phyloP scores from a whole-genome alignment of 495 filamentous ascomycete genomes.

The Hyaloscypha hepaticicola region DNA sequence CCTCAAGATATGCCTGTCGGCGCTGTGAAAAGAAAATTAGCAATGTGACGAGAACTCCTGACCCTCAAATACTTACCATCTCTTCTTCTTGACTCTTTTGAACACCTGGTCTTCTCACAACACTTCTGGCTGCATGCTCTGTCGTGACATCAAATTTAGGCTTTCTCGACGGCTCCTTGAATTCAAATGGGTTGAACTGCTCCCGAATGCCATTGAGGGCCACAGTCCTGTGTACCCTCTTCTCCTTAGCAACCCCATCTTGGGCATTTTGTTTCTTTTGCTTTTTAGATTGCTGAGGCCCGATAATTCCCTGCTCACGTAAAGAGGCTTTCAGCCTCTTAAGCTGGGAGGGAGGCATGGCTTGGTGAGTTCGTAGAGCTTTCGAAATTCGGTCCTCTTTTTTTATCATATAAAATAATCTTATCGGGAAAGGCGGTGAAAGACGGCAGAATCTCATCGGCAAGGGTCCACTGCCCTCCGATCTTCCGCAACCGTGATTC shows the following conservation, averaged over 20 bases:
- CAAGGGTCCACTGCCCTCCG: not conserved
- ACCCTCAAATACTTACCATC: slow-evolving; percentile 53
- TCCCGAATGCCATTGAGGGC: slow-evolving; percentile 84
- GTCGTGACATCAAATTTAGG: slow-evolving; percentile 77
- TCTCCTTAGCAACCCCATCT: slow-evolving; percentile 56
- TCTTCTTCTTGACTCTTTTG: slow-evolving; percentile 87
- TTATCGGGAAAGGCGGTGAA: slow-evolving; percentile 14
- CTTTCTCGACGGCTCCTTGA: slow-evolving; percentile 66
- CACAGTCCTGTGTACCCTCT: slow-evolving; percentile 67
- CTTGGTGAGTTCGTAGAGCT: slow-evolving; percentile 21
- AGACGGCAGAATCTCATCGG: not conserved
- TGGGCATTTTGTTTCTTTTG: slow-evolving; percentile 73
- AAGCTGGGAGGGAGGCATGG: slow-evolving; percentile 91
- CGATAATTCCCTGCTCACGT: slow-evolving; percentile 79
- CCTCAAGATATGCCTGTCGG: slow-evolving; percentile 74
- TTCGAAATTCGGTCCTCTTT: slow-evolving; percentile 27
- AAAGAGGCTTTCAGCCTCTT: slow-evolving; percentile 93
- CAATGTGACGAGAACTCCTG: not conserved
- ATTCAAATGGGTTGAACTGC: slow-evolving; percentile 95
- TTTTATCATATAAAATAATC: slow-evolving; percentile 34
- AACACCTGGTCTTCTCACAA: slow-evolving; percentile 70
- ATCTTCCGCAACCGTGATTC: not conserved
- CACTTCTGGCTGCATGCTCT: slow-evolving; percentile 52
- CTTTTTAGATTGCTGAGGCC: slow-evolving; percentile 89
- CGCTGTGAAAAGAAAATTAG: slow-evolving; percentile 49